These are phyloP conservation scores for Malassezia equina DNA, from an alignment of 1,284 basidiomycete genomes.

Conservation along the genomic window DNA sequence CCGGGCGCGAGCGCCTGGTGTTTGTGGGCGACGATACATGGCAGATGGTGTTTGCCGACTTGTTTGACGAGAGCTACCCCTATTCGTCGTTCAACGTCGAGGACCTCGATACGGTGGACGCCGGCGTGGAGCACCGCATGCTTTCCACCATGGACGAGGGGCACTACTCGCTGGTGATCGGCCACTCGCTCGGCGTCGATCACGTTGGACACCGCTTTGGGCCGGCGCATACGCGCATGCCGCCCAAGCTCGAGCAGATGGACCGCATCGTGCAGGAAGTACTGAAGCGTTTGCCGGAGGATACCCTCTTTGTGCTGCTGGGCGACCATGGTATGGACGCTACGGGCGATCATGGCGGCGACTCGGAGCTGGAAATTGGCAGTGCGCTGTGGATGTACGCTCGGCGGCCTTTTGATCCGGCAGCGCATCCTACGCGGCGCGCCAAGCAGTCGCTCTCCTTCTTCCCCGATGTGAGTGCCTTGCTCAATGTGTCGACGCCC, in stretches of 20 bases:
- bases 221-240: constrained; percentile 77
- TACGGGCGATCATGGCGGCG: constrained; percentile 90
- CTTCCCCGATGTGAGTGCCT: constrained; percentile 6
- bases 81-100: constrained; percentile 98
- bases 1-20: constrained; percentile 48
- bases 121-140: constrained; percentile 73
- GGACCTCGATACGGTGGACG: constrained; percentile 88
- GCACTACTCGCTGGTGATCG: constrained; percentile 71
- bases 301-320: constrained; percentile 66
- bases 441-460: background rate
- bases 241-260: constrained; percentile 64
- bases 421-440: background rate
- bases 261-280: constrained; percentile 24
- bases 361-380: constrained; percentile 73
- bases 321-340: constrained; percentile 98
- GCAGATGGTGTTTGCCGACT: constrained; percentile 72
- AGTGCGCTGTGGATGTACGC: constrained; percentile 79
- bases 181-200: constrained; percentile 93
- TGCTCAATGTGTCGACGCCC: constrained; percentile 10
- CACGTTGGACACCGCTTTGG: constrained; percentile 92
- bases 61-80: constrained; percentile 62
- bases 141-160: constrained; percentile 60
- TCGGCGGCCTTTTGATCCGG: constrained; percentile 12
- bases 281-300: constrained; percentile 28
- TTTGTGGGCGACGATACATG: constrained; percentile 97